Conservation (phyloP, 2,329 filamentous ascomycete genomes). For the Penicillium sp. region DNA sequence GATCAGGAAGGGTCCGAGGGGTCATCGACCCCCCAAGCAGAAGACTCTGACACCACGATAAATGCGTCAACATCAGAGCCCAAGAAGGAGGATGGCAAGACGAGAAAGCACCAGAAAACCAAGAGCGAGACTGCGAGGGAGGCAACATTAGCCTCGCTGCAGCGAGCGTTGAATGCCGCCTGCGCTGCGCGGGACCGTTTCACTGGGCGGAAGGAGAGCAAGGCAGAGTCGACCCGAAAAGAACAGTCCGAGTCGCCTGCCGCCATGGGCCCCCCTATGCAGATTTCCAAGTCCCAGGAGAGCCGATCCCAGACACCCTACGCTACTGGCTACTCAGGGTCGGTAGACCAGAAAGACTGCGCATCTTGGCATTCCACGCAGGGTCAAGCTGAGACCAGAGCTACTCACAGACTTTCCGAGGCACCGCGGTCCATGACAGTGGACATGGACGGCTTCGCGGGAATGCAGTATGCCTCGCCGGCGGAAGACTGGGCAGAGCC, state of each 20-base stretch:
- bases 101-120: slow-evolving; percentile 33
- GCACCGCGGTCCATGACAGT: slow-evolving; percentile 13
- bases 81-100: slow-evolving; percentile 16
- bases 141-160: slow-evolving; percentile 40
- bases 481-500: slow-evolving; percentile 25
- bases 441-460: slow-evolving; percentile 12
- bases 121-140: slow-evolving; percentile 36
- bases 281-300: slow-evolving; percentile 10
- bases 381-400: slow-evolving; percentile 17
- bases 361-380: slow-evolving; percentile 24
- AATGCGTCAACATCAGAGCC: slow-evolving; percentile 16
- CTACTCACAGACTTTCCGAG: slow-evolving; percentile 17
- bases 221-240: slow-evolving; percentile 15
- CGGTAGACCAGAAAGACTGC: slow-evolving; percentile 24
- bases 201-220: slow-evolving; percentile 15
- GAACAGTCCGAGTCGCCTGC: slow-evolving; percentile 27
- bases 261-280: slow-evolving; percentile 20
- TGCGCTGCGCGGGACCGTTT: slow-evolving; percentile 35
- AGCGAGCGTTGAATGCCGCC: slow-evolving; percentile 39
- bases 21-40: slow-evolving; percentile 24
- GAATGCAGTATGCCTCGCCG: slow-evolving; percentile 14
- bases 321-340: slow-evolving; percentile 23
- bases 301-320: slow-evolving; percentile 11
- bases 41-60: slow-evolving; percentile 11
- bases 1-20: slow-evolving; percentile 21